Conservation (phyloP, 140 eudicot species). For the Ambrosia hybrid region DNA sequence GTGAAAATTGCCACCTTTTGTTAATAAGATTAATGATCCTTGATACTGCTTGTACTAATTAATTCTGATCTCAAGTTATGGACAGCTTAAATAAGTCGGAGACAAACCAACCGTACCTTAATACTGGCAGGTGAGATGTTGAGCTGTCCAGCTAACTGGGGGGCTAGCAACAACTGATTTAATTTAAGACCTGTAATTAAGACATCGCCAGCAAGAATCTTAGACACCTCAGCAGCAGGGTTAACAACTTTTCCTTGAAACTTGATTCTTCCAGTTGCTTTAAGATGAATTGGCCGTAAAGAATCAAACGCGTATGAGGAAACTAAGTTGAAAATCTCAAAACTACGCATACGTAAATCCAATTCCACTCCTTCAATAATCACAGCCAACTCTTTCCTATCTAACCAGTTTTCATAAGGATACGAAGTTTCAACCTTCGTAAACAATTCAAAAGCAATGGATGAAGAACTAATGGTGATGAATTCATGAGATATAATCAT, state of each 20-base stretch:
- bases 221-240: conserved; percentile 29
- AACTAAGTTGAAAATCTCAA: conserved; percentile 82
- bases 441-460: conserved; percentile 82
- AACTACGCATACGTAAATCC: conserved; percentile 89
- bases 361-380: conserved; percentile 85
- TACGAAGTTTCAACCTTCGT: conserved; percentile 69
- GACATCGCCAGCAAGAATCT: conserved; percentile 84
- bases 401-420: conserved; percentile 50
- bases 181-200: conserved; percentile 86
- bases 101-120: conserved; percentile 40
- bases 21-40: no score
- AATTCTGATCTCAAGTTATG: no score
- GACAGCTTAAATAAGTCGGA: no score
- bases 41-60: no score
- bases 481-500: conserved; percentile 84
- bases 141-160: conserved; percentile 84
- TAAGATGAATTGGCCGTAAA: conserved; percentile 79
- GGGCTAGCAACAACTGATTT: conserved; percentile 94
- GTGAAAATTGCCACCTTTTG: no score
- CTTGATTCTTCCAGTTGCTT: conserved; percentile 93
- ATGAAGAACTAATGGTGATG: conserved; percentile 83
- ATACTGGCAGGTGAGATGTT: conserved; percentile 63
- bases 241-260: conserved; percentile 86
- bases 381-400: conserved; percentile 53
- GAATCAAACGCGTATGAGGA: conserved; percentile 92